Base-by-base conservation (phyloP, 306 rosid genomes). In the Trifolium fragiferum region DNA sequence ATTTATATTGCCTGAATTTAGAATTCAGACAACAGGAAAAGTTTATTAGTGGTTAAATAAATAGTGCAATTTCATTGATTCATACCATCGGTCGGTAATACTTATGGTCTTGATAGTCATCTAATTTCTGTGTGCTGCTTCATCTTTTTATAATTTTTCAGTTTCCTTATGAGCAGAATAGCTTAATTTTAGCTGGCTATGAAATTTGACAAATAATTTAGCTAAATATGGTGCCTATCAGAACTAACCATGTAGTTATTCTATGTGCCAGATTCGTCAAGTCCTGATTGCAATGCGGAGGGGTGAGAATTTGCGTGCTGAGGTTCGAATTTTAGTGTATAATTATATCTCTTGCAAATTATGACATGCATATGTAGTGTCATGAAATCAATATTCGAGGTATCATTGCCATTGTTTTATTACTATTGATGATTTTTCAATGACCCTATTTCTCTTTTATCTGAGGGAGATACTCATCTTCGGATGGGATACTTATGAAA, bases 211-310 rank as follows among this genome's bases (percentile, higher is more conserved):
- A 5, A 30, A 49, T 8, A 57, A 58, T 62, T 46, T 18, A 61
- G 66, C 62, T 82, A 35, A 57, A 49, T 81, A 76, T 72, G 57
- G 80, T 76, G 59, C 21, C n/a, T 47, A 51, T 54, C 20, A 33
- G 59, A 76, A 61, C 78, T 79, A 73, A 85, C 64, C 50, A 12
- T 78, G 58, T 38, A 25, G 46, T 77, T 71, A 23, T 77, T 64
- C 41, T 53, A 33, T 85, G 74, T 85, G 71, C 75, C 96, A 92
- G 98, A 90, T 92, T 84, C 96, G 98, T 73, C 93, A 92, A 88
- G 96, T 92, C 86, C 82, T 90, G 90, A 83, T 75, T 82, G 90
- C 92, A 41, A 87, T 92, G 93, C 93, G 90, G 47, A 90, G 96
- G 92, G 93, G 93, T 78, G 98, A 90, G 78, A 92, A 82, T 86